Percentiles rank a stretch among this genome's conserved stretches.
Evolutionary conservation across 2,329 filamentous ascomycete species (phyloP).

Genomic region (Cladosporium sp.): DNA sequence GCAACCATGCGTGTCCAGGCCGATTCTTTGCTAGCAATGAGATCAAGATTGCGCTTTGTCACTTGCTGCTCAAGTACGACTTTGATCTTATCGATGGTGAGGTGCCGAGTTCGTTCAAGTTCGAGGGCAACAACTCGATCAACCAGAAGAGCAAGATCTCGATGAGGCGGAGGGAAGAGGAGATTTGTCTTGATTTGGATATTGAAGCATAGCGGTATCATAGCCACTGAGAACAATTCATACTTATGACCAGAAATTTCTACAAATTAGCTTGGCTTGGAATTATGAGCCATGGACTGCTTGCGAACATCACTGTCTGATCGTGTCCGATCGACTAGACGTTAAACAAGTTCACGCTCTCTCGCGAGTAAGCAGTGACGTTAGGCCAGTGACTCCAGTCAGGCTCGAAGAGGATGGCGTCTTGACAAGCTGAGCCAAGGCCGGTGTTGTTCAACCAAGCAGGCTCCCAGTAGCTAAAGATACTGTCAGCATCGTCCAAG

Average conservation of each 20-base stretch:
- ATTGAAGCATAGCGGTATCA: background rate
- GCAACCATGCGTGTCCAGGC: conserved; percentile 33
- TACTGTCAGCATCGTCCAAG: background rate
- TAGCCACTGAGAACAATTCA: no score
- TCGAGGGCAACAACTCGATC: conserved; percentile 8
- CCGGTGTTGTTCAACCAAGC: conserved; percentile 31
- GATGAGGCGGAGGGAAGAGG: conserved; percentile 4
- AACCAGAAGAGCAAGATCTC: conserved; percentile 5
- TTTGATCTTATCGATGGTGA: conserved; percentile 23
- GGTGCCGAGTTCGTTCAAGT: background rate
- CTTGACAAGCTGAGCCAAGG: conserved; percentile 27
- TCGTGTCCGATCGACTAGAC: background rate
- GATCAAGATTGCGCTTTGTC: conserved; percentile 32
- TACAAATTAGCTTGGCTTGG: background rate
- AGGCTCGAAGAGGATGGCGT: conserved; percentile 26
- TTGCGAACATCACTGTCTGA: background rate
- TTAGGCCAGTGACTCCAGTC: conserved; percentile 27
- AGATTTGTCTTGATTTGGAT: conserved; percentile 3
- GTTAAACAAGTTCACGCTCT: conserved; percentile 26
- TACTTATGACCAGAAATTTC: no score
- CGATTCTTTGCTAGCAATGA: conserved; percentile 33
- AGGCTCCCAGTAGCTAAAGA: conserved; percentile 25
- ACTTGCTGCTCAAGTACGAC: conserved; percentile 34
- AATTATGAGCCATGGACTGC: no score
- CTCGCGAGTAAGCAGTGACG: conserved; percentile 23